Evolutionary conservation across 345 rosid species (phyloP), one percentile per base, ranked within the genome.

Genomic region (Camelina neglecta): DNA sequence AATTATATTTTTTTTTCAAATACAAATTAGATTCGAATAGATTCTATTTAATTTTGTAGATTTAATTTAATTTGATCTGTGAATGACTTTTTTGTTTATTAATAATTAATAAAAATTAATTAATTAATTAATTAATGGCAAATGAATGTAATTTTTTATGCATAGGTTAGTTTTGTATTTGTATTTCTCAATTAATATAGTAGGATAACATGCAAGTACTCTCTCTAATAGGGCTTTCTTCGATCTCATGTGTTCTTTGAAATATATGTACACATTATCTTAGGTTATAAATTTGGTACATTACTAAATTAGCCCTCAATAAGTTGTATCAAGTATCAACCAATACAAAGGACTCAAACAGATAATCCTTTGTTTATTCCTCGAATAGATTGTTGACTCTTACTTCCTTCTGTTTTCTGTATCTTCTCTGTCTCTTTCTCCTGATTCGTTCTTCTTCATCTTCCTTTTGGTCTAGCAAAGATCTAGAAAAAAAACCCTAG

Each of bases 401-500:
- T 45, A 57, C 59, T 63, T 61, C 13, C 11, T 20, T 6, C 6
- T 16, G 12, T 33, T 20, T 9, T 35, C 24, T 2, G n/a, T 39
- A 2, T 6, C n/a, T 29, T 47, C 38, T 47, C 41, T 35, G 54
- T 74, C 66, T 26, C 16, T 68, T 12, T 75, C 66, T 63, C 69
- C 67, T 65, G 21, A 41, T 42, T 78, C 41, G 51, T 67, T 72
- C 73, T 33, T 66, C 69, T 35, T 35, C 81, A 33, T 45, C 69
- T 50, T 71, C 33, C 44, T 66, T 66, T 77, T 77, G 47, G 45
- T 24, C 71, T 48, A 49, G 36, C 8, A 2, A 59, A 65, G 77
- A 72, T 72, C 81, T 72, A 72, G 63, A 72, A 50, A 79, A 35
- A 26, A 35, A 69, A 79, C 75, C 82, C 82, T 79, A 79, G 75